These are phyloP conservation scores for Chalaropsis ovoidea DNA, from an alignment of 2,329 filamentous ascomycete genomes.

Conservation along the genomic window DNA sequence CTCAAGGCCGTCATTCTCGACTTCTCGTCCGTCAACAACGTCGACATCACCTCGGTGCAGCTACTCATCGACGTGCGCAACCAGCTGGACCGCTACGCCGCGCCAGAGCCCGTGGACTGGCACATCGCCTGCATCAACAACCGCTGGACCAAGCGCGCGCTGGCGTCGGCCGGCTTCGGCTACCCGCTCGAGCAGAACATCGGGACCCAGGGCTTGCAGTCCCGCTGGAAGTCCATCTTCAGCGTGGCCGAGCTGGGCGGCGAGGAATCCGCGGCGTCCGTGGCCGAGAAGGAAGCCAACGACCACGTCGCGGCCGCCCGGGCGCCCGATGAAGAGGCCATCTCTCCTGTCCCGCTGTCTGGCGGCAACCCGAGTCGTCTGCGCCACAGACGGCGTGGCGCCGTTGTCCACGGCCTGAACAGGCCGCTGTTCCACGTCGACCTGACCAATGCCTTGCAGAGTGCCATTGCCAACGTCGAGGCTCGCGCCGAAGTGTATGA, in stretches of 20 bases:
- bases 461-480: slow-evolving; percentile 70
- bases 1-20: slow-evolving; percentile 88
- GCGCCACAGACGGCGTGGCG: slow-evolving; percentile 39
- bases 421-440: slow-evolving; percentile 90
- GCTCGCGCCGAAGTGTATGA: slow-evolving; percentile 35
- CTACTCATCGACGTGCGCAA: slow-evolving; percentile 89
- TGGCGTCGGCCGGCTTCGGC: slow-evolving; percentile 80
- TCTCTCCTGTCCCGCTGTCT: slow-evolving; percentile 6
- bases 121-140: slow-evolving; percentile 92
- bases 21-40: slow-evolving; percentile 85
- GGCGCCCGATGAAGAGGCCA: slow-evolving; percentile 16
- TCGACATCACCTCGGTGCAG: slow-evolving; percentile 87
- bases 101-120: slow-evolving; percentile 80
- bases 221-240: slow-evolving; percentile 90
- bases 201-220: slow-evolving; percentile 41
- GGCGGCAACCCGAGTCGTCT: neutral
- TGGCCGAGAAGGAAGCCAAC: slow-evolving; percentile 55
- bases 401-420: slow-evolving; percentile 75
- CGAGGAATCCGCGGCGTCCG: slow-evolving; percentile 55
- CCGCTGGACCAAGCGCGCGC: slow-evolving; percentile 85
- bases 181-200: slow-evolving; percentile 50
- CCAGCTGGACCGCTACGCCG: slow-evolving; percentile 75
- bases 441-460: slow-evolving; percentile 77
- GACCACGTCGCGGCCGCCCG: slow-evolving; percentile 32
- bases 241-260: slow-evolving; percentile 80